Percentiles rank a stretch among this genome's conserved stretches.
These are phyloP conservation scores for Borovskyia barvae DNA, from an alignment of 208 protist species.

Conservation along the genomic window DNA sequence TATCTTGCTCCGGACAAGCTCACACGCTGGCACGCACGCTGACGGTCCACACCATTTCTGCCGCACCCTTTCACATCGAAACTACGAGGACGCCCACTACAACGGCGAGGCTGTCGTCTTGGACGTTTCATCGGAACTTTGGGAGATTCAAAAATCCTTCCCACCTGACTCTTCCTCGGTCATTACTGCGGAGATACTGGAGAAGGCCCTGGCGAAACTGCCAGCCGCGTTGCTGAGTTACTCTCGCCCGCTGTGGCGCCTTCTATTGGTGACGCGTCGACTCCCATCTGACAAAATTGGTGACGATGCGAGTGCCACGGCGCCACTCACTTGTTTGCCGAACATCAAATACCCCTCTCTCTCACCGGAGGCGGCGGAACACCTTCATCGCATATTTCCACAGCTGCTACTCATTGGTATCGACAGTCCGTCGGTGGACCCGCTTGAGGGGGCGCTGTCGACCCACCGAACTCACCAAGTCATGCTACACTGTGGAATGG, in stretches of 20 bases:
- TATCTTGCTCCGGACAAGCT: slow-evolving; percentile 59
- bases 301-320: background rate
- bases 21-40: slow-evolving; percentile 75
- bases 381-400: slow-evolving; percentile 45
- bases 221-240: slow-evolving; percentile 6
- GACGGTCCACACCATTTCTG: slow-evolving; percentile 68
- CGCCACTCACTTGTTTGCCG: slow-evolving; percentile 7
- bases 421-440: slow-evolving; percentile 68
- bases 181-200: slow-evolving; percentile 46
- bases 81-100: slow-evolving; percentile 65
- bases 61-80: slow-evolving; percentile 19
- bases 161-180: slow-evolving; percentile 6
- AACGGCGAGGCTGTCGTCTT: slow-evolving; percentile 58
- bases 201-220: slow-evolving; percentile 24
- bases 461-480: slow-evolving; percentile 38
- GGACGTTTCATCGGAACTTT: slow-evolving; percentile 38
- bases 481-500: slow-evolving; percentile 51
- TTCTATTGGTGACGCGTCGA: slow-evolving; percentile 50
- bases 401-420: slow-evolving; percentile 63
- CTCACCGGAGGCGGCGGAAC: slow-evolving; percentile 36
- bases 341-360: slow-evolving; percentile 50
- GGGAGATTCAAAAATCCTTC: background rate
- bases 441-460: slow-evolving; percentile 34
- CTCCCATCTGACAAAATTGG: background rate
- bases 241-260: slow-evolving; percentile 32